Percentiles rank a stretch among this genome's conserved stretches.
Evolutionary conservation across 768 basidiomycete species (phyloP).

Genomic region (Psilocybe cubensis): DNA sequence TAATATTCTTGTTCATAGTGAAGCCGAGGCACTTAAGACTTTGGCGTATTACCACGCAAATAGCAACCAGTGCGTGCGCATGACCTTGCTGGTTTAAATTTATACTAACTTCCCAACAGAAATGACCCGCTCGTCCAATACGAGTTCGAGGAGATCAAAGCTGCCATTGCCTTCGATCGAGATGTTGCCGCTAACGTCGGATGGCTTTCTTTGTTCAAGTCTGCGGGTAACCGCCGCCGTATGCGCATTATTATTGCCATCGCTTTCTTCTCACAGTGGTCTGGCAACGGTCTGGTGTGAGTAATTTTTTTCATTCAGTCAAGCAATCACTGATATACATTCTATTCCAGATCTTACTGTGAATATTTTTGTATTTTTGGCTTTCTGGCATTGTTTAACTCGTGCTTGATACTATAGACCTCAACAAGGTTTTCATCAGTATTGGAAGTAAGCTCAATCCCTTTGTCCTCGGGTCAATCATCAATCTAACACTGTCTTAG

Average conservation of each 20-base stretch:
- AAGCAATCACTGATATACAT: neutral
- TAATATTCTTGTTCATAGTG: slow-evolving; percentile 19
- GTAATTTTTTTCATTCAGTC: slow-evolving; percentile 21
- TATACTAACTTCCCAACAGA: slow-evolving; percentile 25
- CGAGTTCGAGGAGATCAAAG: slow-evolving; percentile 69
- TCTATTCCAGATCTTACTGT: slow-evolving; percentile 48
- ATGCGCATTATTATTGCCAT: slow-evolving; percentile 61
- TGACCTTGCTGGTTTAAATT: neutral
- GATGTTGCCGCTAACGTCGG: slow-evolving; percentile 44
- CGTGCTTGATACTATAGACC: slow-evolving; percentile 29
- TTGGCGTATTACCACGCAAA: slow-evolving; percentile 61
- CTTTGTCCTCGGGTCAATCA: neutral
- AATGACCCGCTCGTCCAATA: slow-evolving; percentile 60
- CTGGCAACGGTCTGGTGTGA: slow-evolving; percentile 53
- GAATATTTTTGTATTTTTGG: neutral
- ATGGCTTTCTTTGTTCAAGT: slow-evolving; percentile 49
- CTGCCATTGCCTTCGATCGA: slow-evolving; percentile 50
- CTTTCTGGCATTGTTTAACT: neutral
- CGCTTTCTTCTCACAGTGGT: slow-evolving; percentile 66
- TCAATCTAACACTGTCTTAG: slow-evolving; percentile 23
- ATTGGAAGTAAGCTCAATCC: slow-evolving; percentile 42
- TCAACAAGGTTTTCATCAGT: slow-evolving; percentile 55
- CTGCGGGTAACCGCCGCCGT: slow-evolving; percentile 54
- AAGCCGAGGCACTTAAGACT: slow-evolving; percentile 49
- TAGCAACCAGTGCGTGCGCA: slow-evolving; percentile 39